Evolutionary conservation across 257 asterid species (phyloP), one percentile per base, ranked within the genome.

Genomic region (Nicotiana obtusifolia): DNA sequence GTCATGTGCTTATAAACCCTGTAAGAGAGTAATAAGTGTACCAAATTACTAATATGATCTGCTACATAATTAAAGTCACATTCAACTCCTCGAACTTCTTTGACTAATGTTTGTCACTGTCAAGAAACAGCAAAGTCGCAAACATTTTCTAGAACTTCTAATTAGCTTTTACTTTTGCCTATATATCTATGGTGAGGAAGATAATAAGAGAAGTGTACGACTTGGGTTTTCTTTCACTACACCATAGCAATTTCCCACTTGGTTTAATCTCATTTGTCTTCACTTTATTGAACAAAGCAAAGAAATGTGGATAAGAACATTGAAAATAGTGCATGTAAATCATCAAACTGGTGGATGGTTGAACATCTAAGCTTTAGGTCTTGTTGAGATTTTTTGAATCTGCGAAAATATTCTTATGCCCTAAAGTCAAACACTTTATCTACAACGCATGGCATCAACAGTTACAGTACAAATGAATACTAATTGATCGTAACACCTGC

Each of bases 391-490:
- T 77, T 52, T 54, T 20, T 53, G 19, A 53, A 26, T 62, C 64
- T 59, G 16, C 1, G 14, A 71, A 73, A 62, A 76, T 57, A 8
- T 59, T 16, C 66, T 16, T 6, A 41, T 0, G 22, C 20, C 4
- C 1, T 20, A 30, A 24, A 35, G 64, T 53, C 71, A 44, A 64
- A n/a, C 30, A 68, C 64, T 67, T 59, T 69, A 77, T 80, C 78
- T 60, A 26, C 22, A 24, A 20, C 64, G 83, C 80, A 81, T 78
- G 30, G 15, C 78, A 82, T 30, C 84, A 52, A 84, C 79, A 20
- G 83, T 19, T 22, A 20, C 19, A 41, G 52, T 30, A 75, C 85
- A 86, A 77, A 17, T 82, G 88, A 84, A 53, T 68, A 1, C 56
- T 60, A 62, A 62, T 14, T 35, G 16, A 76, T 76, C 68, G 78